These are phyloP conservation scores for Tuber microsphaerosporum DNA, from an alignment of 495 filamentous ascomycete genomes.

Conservation along the genomic window DNA sequence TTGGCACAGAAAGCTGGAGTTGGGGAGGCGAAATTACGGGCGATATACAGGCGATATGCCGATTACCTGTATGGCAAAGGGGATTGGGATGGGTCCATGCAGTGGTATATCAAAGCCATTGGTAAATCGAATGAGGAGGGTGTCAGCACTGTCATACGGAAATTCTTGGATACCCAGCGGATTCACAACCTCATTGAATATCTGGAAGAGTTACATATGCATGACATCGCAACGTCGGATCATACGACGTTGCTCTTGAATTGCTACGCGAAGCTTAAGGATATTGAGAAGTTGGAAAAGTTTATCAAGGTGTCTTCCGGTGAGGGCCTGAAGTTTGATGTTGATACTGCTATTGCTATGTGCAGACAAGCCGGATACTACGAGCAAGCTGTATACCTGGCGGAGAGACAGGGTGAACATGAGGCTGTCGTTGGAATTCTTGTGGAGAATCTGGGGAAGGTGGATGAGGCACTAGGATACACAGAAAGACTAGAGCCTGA, in stretches of 20 bases:
- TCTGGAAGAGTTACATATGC: conserved; percentile 90
- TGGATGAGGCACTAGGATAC: conserved; percentile 79
- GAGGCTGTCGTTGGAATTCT: conserved; percentile 90
- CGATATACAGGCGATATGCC: conserved; percentile 88
- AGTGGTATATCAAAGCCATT: conserved; percentile 92
- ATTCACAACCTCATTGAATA: conserved; percentile 98
- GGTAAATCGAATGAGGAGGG: conserved; percentile 48
- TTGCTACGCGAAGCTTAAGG: conserved; percentile 95
- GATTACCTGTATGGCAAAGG: conserved; percentile 92
- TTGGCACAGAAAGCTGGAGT: conserved; percentile 81
- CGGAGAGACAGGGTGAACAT: conserved; percentile 87
- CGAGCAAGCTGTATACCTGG: conserved; percentile 91
- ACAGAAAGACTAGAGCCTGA: conserved; percentile 84
- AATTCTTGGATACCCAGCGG: conserved; percentile 75
- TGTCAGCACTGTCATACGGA: conserved; percentile 40
- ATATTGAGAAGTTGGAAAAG: conserved; percentile 86
- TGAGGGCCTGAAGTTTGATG: conserved; percentile 89
- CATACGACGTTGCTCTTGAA: conserved; percentile 92
- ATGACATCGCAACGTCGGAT: conserved; percentile 87
- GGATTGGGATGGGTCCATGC: conserved; percentile 95
- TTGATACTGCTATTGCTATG: conserved; percentile 96
- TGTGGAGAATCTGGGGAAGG: conserved; percentile 87
- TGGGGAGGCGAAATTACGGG: conserved; percentile 73
- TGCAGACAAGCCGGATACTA: conserved; percentile 97
- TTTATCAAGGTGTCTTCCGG: conserved; percentile 80